Conservation (phyloP, 139 green algal genomes). For the Haematococcus sp. region DNA sequence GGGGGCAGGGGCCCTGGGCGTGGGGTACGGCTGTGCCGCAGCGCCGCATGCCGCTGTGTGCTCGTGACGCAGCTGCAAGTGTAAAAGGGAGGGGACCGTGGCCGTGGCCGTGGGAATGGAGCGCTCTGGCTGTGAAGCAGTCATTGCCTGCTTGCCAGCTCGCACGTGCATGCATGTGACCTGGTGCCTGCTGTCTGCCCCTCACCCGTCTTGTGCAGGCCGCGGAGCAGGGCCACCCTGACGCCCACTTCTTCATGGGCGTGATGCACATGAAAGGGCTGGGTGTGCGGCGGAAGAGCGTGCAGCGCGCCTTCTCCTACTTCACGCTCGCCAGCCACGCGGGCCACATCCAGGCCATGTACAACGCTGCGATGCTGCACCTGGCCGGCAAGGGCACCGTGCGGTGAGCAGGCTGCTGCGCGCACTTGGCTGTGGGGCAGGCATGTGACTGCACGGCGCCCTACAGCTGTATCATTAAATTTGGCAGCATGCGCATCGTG, state of each 20-base stretch:
- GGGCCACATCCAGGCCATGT: constrained; percentile 83
- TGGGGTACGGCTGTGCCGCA: too few relatives aligned
- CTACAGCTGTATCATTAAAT: too few relatives aligned
- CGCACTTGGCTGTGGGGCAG: too few relatives aligned
- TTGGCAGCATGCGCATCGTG: too few relatives aligned
- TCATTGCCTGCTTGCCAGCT: too few relatives aligned
- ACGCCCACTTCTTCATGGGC: constrained; percentile 79
- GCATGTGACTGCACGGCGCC: too few relatives aligned
- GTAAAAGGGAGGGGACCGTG: background rate
- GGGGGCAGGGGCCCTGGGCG: too few relatives aligned
- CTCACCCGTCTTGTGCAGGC: constrained; percentile 6
- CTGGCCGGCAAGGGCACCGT: constrained; percentile 62
- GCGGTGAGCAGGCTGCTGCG: constrained; percentile 15
- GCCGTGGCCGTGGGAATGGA: too few relatives aligned
- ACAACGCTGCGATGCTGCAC: constrained; percentile 92
- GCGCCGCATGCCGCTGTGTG: background rate
- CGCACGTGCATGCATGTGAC: too few relatives aligned
- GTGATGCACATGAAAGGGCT: constrained; percentile 73
- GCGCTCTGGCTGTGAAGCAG: too few relatives aligned
- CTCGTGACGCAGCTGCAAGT: background rate
- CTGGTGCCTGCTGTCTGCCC: background rate
- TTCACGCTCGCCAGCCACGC: constrained; percentile 28
- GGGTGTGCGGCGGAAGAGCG: constrained; percentile 35
- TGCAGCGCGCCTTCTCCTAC: constrained; percentile 33
- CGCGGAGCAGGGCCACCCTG: constrained; percentile 37